These are phyloP conservation scores for Ogataea paradorogensis DNA, from an alignment of 805 yeast species.

Conservation along the genomic window DNA sequence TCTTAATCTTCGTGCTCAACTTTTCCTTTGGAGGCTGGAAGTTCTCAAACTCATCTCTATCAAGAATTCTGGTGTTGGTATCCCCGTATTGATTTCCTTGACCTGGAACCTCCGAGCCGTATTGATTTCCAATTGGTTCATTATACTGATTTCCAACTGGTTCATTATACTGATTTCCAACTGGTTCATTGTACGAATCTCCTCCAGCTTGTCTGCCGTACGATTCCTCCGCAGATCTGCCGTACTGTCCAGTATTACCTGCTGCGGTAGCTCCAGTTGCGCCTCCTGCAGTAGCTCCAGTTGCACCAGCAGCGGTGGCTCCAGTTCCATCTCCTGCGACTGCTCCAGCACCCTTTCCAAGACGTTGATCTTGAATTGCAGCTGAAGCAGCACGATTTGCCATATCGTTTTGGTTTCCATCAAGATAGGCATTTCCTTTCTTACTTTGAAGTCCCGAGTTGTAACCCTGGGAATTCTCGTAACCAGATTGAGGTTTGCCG, in stretches of 20 bases:
- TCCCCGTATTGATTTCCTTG: not conserved
- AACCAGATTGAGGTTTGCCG: not conserved
- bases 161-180: no score
- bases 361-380: constrained; percentile 13
- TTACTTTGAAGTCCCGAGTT: not conserved
- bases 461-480: not conserved
- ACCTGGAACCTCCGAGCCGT: no score
- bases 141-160: no score
- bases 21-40: constrained; percentile 16
- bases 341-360: constrained; percentile 3
- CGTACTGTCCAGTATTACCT: not conserved
- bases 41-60: constrained; percentile 9
- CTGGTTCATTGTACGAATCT: no score
- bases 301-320: constrained; percentile 1
- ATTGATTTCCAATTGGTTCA: no score
- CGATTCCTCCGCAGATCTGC: no score
- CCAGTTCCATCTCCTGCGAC: constrained; percentile 8
- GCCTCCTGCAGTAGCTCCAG: not conserved
- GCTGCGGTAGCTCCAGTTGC: not conserved
- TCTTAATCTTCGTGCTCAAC: constrained; percentile 18
- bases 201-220: no score
- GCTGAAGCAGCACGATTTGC: constrained; percentile 21
- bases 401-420: constrained; percentile 16
- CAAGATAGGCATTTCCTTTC: constrained; percentile 14
- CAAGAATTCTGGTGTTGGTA: constrained; percentile 11